A percentile compares a stretch with the other conserved stretches of the same genome.
phyloP scores from a whole-genome alignment of 2,329 filamentous ascomycete genomes.

The Tolypocladium album region DNA sequence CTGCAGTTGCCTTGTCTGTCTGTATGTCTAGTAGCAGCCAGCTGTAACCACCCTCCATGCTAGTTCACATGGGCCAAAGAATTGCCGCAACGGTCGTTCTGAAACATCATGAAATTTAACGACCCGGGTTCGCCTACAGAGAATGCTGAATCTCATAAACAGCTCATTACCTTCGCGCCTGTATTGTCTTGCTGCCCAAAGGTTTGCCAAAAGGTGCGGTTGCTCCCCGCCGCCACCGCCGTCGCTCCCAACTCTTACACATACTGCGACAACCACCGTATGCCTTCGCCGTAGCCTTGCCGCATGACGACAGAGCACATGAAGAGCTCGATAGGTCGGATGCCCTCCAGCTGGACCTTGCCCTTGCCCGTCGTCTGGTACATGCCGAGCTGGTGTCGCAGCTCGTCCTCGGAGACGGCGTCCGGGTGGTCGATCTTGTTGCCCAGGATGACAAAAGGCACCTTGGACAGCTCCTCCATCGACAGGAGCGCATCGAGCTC shows the following conservation, averaged over 20 bases:
- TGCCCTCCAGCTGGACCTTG: conserved; percentile 84
- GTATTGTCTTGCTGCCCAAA: conserved; percentile 1
- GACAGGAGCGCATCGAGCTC: conserved; percentile 91
- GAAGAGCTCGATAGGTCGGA: conserved; percentile 92
- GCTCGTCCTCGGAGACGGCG: conserved; percentile 89
- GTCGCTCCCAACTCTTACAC: conserved; percentile 49
- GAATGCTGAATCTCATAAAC: conserved; percentile 21
- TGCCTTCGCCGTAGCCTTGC: conserved; percentile 86
- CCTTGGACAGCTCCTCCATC: conserved; percentile 95
- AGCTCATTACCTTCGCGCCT: conserved; percentile 3
- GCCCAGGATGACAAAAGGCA: conserved; percentile 89
- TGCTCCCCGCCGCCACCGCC: not conserved
- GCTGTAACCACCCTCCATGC: too few relatives aligned
- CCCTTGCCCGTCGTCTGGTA: conserved; percentile 97
- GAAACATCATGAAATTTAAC: conserved; percentile 16
- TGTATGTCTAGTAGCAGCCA: not conserved
- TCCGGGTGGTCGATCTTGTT: conserved; percentile 99
- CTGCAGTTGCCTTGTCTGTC: not conserved
- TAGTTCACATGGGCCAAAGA: not conserved
- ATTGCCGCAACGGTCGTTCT: not conserved
- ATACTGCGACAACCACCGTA: conserved; percentile 88
- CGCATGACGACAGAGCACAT: conserved; percentile 99
- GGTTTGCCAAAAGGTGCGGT: not conserved
- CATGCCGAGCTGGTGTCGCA: conserved; percentile 81
- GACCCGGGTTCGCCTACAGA: conserved; percentile 22